A percentile compares a stretch with the other conserved stretches of the same genome.
phyloP scores from a whole-genome alignment of 305 asterid genomes.

The Petunia hybrid region DNA sequence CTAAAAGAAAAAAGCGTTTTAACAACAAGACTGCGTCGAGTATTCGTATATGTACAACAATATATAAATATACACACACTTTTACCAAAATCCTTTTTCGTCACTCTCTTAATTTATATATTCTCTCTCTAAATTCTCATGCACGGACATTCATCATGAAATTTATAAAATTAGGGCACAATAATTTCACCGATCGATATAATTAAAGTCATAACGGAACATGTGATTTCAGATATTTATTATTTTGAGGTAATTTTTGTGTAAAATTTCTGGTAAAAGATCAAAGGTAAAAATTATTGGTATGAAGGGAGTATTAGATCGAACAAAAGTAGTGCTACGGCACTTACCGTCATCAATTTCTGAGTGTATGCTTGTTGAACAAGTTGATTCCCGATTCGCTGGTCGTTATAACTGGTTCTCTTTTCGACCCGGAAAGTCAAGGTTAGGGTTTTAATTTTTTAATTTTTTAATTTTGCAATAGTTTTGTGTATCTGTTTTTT shows the following conservation, averaged over 20 bases:
- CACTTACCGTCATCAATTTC: conserved; percentile 96
- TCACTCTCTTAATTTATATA: conserved; percentile 32
- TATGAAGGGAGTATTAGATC: conserved; percentile 91
- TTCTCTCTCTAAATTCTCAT: conserved; percentile 53
- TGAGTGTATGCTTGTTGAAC: conserved; percentile 79
- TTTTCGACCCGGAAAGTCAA: conserved; percentile 75
- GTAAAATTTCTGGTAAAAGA: conserved; percentile 52
- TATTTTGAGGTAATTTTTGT: conserved; percentile 10
- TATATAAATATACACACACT: conserved; percentile 29
- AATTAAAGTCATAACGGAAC: conserved; percentile 40
- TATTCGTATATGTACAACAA: neutral
- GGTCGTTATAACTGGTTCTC: conserved; percentile 77
- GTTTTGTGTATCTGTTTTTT: neutral
- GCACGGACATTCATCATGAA: conserved; percentile 53
- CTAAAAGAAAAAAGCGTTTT: neutral
- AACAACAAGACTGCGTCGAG: neutral
- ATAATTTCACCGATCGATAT: conserved; percentile 28
- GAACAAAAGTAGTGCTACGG: conserved; percentile 94
- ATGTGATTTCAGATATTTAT: conserved; percentile 47
- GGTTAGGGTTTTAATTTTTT: conserved; percentile 52
- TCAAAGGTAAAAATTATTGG: conserved; percentile 48
- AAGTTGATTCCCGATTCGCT: conserved; percentile 72
- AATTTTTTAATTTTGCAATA: neutral
- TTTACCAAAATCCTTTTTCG: conserved; percentile 44
- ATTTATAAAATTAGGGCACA: conserved; percentile 53